phyloP scores from a whole-genome alignment of 2,329 filamentous ascomycete genomes.

The Aspergillus hiratsukae region DNA sequence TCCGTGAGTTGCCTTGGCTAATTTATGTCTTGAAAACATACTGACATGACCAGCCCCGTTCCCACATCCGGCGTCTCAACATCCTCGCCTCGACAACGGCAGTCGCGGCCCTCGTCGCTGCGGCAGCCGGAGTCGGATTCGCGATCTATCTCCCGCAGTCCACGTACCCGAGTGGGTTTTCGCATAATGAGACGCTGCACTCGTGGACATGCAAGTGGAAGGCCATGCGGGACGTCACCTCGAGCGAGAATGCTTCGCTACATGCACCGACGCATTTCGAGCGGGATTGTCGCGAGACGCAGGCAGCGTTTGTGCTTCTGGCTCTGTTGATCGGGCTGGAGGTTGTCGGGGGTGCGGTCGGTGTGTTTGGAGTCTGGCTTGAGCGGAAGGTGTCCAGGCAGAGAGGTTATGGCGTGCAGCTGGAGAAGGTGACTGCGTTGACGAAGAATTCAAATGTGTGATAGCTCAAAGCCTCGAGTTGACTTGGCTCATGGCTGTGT shows the following conservation, averaged over 20 bases:
- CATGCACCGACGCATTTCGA: constrained; percentile 32
- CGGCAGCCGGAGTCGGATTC: constrained; percentile 30
- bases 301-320: constrained; percentile 34
- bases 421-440: constrained; percentile 26
- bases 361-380: constrained; percentile 28
- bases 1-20: constrained; percentile 26
- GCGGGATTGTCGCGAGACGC: constrained; percentile 35
- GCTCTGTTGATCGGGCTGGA: constrained; percentile 32
- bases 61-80: constrained; percentile 33
- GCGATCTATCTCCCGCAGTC: constrained; percentile 30
- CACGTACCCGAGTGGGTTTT: constrained; percentile 27
- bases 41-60: constrained; percentile 26
- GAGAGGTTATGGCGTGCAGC: constrained; percentile 19
- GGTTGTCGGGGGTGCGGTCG: constrained; percentile 28
- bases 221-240: constrained; percentile 10
- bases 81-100: constrained; percentile 30
- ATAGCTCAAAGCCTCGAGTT: not conserved
- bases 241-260: constrained; percentile 11
- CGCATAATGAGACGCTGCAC: constrained; percentile 33
- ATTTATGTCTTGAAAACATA: not conserved
- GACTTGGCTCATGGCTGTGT: not conserved
- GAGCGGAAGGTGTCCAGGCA: constrained; percentile 26
- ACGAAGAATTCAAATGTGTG: constrained; percentile 21
- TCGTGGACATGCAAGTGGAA: constrained; percentile 42
- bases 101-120: constrained; percentile 32